These are phyloP conservation scores for Peronosclerospora sorghi DNA, from an alignment of 352 stramenopile species.

Conservation along the genomic window DNA sequence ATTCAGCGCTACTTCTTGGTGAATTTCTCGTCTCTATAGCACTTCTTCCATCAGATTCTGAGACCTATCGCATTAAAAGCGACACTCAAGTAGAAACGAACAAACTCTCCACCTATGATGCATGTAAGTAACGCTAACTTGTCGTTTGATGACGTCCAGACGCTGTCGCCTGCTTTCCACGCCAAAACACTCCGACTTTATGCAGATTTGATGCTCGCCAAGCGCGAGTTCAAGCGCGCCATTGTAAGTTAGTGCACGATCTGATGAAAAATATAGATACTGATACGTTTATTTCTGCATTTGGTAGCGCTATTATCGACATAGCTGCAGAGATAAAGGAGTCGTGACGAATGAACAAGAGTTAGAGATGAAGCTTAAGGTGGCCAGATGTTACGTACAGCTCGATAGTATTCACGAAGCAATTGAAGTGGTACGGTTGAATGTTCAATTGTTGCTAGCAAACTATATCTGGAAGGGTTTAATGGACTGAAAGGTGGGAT, in stretches of 20 bases:
- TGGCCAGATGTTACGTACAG: constrained; percentile 60
- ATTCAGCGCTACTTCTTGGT: constrained; percentile 55
- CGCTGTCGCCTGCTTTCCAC: constrained; percentile 33
- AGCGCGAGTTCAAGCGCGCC: constrained; percentile 57
- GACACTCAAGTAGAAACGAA: background rate
- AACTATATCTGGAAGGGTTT: background rate
- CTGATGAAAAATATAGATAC: background rate
- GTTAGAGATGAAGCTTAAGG: constrained; percentile 35
- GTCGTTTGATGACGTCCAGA: constrained; percentile 1
- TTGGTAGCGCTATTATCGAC: constrained; percentile 19
- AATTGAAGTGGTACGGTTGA: constrained; percentile 40
- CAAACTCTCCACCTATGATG: too few relatives aligned
- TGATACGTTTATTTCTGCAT: background rate
- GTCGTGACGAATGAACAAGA: constrained; percentile 16
- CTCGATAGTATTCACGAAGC: constrained; percentile 46
- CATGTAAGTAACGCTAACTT: constrained; percentile 5
- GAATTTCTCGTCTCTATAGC: constrained; percentile 48
- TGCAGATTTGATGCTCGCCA: constrained; percentile 55
- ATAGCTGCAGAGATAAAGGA: constrained; percentile 16
- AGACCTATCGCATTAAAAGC: constrained; percentile 1
- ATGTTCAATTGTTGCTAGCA: background rate
- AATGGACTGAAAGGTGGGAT: background rate
- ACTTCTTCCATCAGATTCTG: constrained; percentile 14
- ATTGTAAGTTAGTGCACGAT: constrained; percentile 30
- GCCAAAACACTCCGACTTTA: constrained; percentile 44